Conservation (phyloP, 23 red algal genomes). For the Gracilaria gracilis region DNA sequence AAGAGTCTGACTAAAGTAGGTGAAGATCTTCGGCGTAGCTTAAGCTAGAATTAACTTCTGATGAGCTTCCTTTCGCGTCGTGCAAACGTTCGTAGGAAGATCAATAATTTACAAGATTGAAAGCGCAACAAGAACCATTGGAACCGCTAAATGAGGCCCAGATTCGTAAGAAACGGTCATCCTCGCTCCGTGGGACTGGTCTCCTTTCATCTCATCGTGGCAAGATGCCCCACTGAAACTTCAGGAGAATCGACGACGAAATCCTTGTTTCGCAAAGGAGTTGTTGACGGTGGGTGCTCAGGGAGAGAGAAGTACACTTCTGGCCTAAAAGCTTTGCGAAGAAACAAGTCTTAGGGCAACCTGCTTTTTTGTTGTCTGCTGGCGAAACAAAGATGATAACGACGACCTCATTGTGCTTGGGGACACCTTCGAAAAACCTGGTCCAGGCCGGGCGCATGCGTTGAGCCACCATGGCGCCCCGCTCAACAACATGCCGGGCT, state of each 20-base stretch:
- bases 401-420: too few relatives aligned
- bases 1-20: not conserved
- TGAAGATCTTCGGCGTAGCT: not conserved
- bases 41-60: not conserved
- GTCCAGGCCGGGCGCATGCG: too few relatives aligned
- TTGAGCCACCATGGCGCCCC: too few relatives aligned
- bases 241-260: not conserved
- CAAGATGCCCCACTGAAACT: not conserved
- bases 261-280: not conserved
- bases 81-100: conserved; percentile 15
- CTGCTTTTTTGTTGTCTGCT: not conserved
- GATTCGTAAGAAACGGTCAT: not conserved
- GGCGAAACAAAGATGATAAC: too few relatives aligned
- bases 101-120: not conserved
- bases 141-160: not conserved
- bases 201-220: not conserved
- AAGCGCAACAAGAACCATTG: not conserved
- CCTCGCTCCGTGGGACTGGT: not conserved
- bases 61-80: not conserved
- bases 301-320: not conserved
- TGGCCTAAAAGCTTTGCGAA: not conserved
- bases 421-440: too few relatives aligned
- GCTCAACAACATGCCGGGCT: too few relatives aligned
- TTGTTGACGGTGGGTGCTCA: not conserved
- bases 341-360: not conserved